Evolutionary conservation across 768 basidiomycete genomes (phyloP).

Genomic region (Hebeloma cylindrosporum): DNA sequence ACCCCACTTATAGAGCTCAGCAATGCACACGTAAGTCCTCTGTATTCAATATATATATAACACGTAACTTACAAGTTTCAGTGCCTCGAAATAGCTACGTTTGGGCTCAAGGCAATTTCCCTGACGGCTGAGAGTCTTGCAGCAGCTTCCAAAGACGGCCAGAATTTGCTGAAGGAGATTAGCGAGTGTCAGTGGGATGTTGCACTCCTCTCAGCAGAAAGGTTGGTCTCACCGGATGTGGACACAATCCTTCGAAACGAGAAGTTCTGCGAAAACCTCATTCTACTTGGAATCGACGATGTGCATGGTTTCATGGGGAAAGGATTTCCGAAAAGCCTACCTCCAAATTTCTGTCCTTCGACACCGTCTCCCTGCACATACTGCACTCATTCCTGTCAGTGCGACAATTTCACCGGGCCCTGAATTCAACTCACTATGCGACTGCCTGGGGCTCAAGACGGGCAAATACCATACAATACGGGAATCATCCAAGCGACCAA

Average conservation of each 20-base stretch:
- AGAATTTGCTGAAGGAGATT: slow-evolving; percentile 19
- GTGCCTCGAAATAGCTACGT: background rate
- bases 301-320: slow-evolving; percentile 20
- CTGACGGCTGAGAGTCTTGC: slow-evolving; percentile 17
- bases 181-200: slow-evolving; percentile 17
- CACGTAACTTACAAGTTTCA: too few relatives aligned
- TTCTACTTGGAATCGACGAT: slow-evolving; percentile 22
- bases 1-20: slow-evolving; percentile 26
- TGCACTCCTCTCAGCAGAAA: slow-evolving; percentile 21
- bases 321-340: too few relatives aligned
- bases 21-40: slow-evolving; percentile 21
- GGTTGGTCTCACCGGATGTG: slow-evolving; percentile 12
- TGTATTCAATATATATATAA: background rate
- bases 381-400: slow-evolving; percentile 13
- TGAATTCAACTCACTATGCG: slow-evolving; percentile 10
- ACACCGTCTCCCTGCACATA: slow-evolving; percentile 19
- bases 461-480: slow-evolving; percentile 8
- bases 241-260: slow-evolving; percentile 14
- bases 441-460: slow-evolving; percentile 6
- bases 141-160: slow-evolving; percentile 12
- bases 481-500: slow-evolving; percentile 14
- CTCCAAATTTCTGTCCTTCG: too few relatives aligned
- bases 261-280: slow-evolving; percentile 15
- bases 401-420: slow-evolving; percentile 12
- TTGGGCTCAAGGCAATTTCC: slow-evolving; percentile 19